Conservation (phyloP, 805 yeast genomes). For the Pichia exigua region DNA sequence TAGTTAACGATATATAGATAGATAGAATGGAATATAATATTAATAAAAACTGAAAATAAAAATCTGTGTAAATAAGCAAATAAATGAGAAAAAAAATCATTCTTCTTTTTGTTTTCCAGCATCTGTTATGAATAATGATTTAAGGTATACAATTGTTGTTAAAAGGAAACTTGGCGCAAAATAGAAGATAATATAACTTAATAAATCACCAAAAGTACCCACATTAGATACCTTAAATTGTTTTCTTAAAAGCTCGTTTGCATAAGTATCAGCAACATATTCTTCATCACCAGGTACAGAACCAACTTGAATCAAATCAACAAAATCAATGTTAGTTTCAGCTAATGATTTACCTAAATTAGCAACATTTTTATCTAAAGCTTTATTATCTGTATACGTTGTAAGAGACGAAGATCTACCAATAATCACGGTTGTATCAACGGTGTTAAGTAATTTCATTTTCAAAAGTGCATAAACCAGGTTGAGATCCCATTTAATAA, state of each 20-base stretch:
- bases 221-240: slow-evolving; percentile 3
- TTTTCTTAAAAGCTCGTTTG: slow-evolving; percentile 1
- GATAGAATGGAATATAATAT: background rate
- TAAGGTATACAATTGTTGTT: background rate
- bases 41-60: background rate
- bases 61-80: background rate
- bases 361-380: background rate
- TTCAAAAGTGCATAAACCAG: background rate
- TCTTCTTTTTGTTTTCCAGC: background rate
- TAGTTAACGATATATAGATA: background rate
- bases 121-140: background rate
- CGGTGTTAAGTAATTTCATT: background rate
- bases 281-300: slow-evolving; percentile 3
- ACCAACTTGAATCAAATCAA: slow-evolving; percentile 2
- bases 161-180: slow-evolving; percentile 5
- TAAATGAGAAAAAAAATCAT: background rate
- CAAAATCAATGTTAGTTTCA: background rate
- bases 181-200: slow-evolving; percentile 2
- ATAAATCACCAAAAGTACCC: background rate
- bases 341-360: background rate
- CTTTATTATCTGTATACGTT: slow-evolving; percentile 1
- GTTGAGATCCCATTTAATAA: slow-evolving; percentile 8
- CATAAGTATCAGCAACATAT: slow-evolving; percentile 2
- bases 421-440: slow-evolving; percentile 2
- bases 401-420: background rate